Evolutionary conservation across 2,329 filamentous ascomycete species (phyloP).

Genomic region (Pleoardoris graminearum): DNA sequence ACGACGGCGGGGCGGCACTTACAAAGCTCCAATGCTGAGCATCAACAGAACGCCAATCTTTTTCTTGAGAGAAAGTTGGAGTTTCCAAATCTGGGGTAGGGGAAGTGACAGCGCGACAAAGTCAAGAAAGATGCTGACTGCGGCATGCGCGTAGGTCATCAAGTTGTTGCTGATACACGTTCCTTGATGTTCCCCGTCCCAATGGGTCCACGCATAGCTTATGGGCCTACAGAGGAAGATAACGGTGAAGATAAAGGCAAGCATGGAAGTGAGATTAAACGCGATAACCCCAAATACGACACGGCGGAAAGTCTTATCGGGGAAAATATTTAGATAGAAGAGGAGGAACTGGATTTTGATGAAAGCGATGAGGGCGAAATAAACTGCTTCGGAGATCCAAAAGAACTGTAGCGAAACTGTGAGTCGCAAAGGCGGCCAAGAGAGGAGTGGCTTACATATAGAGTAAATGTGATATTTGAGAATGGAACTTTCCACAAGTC

Average conservation of each 20-base stretch:
- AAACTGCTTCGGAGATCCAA: constrained; percentile 38
- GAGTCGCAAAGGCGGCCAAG: no score
- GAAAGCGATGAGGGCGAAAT: constrained; percentile 29
- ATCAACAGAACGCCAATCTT: constrained; percentile 43
- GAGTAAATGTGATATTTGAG: constrained; percentile 11
- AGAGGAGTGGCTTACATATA: constrained; percentile 14
- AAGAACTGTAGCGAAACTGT: constrained; percentile 15
- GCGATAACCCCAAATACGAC: constrained; percentile 17
- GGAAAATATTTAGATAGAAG: constrained; percentile 34
- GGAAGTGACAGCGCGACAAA: constrained; percentile 34
- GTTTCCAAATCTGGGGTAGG: constrained; percentile 32
- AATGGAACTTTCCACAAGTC: constrained; percentile 16
- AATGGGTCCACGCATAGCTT: constrained; percentile 33
- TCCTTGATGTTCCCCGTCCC: constrained; percentile 33
- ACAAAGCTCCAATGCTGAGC: constrained; percentile 44
- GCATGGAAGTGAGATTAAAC: constrained; percentile 23
- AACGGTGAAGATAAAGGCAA: constrained; percentile 22
- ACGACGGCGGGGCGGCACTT: no score
- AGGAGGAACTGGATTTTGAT: constrained; percentile 32
- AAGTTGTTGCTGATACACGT: constrained; percentile 39
- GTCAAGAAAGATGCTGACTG: constrained; percentile 35
- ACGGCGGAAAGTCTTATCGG: constrained; percentile 18
- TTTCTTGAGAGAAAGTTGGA: constrained; percentile 38
- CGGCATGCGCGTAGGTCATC: constrained; percentile 35
- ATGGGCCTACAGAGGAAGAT: constrained; percentile 38